Base-by-base conservation (phyloP, 1,139 yeast species). In the Kurtzmaniella quercitrusa region DNA sequence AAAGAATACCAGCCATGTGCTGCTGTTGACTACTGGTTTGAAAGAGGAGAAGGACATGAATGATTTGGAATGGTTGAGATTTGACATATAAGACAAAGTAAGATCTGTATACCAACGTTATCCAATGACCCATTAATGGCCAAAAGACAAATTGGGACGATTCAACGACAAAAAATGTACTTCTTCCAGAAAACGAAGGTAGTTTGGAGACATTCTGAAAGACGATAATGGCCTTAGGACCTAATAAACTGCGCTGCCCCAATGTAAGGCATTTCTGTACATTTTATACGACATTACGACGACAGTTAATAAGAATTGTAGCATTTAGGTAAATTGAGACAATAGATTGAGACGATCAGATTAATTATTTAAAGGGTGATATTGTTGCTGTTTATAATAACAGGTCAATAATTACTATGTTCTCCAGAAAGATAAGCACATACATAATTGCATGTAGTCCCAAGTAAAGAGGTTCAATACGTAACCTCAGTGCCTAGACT, bases 61-160 rank as follows among this genome's bases (percentile, higher is more conserved):
- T 40, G 76, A 71, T 50, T 61, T 72, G 42, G 77, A 71, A 46
- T 72, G 78, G 78, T 60, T 72, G 46, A 71, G 71, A 51, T 72
- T 72, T 53, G 77, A 71, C 45, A 59, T 71, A 16, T 69, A 57
- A n/a, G 47, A 20, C 7, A 30, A 30, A 14, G 18, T 26, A 9
- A 26, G 14, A 26, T 26, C n/a, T n/a, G n/a, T n/a, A n/a, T n/a
- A n/a, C n/a, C n/a, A n/a, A n/a, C n/a, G n/a, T n/a, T 8, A 30
- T 30, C 12, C 14, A 9, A n/a, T 15, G 36, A 33, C 12, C 12
- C 8, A 33, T 33, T 8, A 8, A 33, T 33, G 36, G 12, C 12
- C 11, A 33, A 15, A 8, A 33, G 36, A 33, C 11, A 8, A 17
- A n/a, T n/a, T 7, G 23, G 23, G 9, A 21, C 23, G 23, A 21